Evolutionary conservation across 192 early-diverging fungal species (phyloP).

Genomic region (Chytriomyces sp.): DNA sequence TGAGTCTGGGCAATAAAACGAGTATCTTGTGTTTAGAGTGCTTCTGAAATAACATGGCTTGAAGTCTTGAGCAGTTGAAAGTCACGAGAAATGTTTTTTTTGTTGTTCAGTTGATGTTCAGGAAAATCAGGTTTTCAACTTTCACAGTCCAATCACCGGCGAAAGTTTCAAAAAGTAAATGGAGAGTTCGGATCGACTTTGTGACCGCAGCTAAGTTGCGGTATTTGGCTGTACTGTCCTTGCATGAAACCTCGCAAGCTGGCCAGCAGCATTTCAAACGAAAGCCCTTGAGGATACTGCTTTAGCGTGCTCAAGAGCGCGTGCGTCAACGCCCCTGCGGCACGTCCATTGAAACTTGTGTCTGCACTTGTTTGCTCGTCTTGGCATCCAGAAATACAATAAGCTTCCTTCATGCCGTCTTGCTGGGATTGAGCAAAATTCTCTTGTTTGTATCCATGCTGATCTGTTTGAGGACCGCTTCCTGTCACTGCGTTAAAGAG

Average conservation of each 20-base stretch:
- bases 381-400: constrained; percentile 61
- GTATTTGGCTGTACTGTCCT: constrained; percentile 75
- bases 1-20: too few relatives aligned
- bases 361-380: constrained; percentile 70
- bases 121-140: background rate
- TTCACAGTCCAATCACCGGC: background rate
- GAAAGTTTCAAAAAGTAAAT: constrained; percentile 29
- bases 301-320: constrained; percentile 55
- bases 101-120: too few relatives aligned
- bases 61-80: background rate
- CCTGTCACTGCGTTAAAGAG: constrained; percentile 9
- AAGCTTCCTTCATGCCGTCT: constrained; percentile 56
- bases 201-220: constrained; percentile 77
- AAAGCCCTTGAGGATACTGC: constrained; percentile 58
- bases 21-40: too few relatives aligned
- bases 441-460: constrained; percentile 21
- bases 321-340: constrained; percentile 63
- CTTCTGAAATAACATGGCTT: too few relatives aligned
- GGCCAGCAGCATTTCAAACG: constrained; percentile 75
- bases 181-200: constrained; percentile 63
- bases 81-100: background rate
- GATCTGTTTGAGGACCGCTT: background rate
- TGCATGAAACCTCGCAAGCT: constrained; percentile 69
- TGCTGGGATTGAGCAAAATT: constrained; percentile 26
- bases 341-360: constrained; percentile 61